Conservation (phyloP, 2,329 filamentous ascomycete genomes). For the Nemania sp. region DNA sequence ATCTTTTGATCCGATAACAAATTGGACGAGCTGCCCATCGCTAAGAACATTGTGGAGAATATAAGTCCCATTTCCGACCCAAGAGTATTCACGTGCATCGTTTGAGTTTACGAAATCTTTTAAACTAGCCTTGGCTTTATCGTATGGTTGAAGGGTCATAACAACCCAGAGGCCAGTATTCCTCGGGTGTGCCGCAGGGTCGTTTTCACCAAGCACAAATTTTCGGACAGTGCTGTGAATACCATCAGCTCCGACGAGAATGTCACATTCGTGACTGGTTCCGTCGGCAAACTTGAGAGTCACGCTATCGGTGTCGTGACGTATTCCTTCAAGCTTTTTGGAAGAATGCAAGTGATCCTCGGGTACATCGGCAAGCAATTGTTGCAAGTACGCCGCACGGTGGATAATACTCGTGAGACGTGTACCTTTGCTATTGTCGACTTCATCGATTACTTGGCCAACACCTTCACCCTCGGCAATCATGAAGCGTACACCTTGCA, state of each 20-base stretch:
- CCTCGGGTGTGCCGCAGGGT: slow-evolving; percentile 23
- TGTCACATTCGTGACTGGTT: not conserved
- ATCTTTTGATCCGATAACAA: slow-evolving; percentile 8
- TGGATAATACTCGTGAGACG: slow-evolving; percentile 28
- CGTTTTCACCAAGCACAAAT: slow-evolving; percentile 34
- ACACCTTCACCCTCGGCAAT: slow-evolving; percentile 24
- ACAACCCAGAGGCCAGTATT: slow-evolving; percentile 29
- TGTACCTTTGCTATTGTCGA: slow-evolving; percentile 9
- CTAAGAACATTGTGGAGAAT: slow-evolving; percentile 7
- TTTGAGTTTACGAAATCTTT: slow-evolving; percentile 20
- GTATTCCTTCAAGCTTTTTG: slow-evolving; percentile 17
- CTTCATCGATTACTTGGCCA: slow-evolving; percentile 20
- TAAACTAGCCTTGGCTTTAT: slow-evolving; percentile 21
- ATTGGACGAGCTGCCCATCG: not conserved
- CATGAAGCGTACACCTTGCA: slow-evolving; percentile 31
- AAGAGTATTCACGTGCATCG: slow-evolving; percentile 29
- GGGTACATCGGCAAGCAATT: slow-evolving; percentile 26
- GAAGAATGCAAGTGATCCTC: slow-evolving; percentile 29
- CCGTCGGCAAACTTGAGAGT: not conserved
- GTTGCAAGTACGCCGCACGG: slow-evolving; percentile 23
- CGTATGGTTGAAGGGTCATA: slow-evolving; percentile 28
- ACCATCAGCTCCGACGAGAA: not conserved
- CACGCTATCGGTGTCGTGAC: not conserved
- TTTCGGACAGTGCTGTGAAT: not conserved
- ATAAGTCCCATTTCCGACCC: slow-evolving; percentile 6